Conservation (phyloP, 73 alveolate species). For the Paramecium pentaurelia region DNA sequence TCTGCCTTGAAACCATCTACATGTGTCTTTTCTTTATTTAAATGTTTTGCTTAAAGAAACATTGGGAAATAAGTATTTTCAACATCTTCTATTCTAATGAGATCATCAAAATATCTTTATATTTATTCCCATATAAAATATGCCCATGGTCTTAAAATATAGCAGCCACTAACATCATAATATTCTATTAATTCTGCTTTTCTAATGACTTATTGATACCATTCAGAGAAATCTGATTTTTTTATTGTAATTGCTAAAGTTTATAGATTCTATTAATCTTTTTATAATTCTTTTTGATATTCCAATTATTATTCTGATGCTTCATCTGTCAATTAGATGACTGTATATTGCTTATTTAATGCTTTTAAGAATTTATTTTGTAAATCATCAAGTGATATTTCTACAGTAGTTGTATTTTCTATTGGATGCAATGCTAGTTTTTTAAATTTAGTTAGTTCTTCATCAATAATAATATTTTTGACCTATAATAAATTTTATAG, state of each 20-base stretch:
- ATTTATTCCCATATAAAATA: slow-evolving; percentile 98
- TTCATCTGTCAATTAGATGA: slow-evolving; percentile 33
- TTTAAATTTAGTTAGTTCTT: slow-evolving; percentile 68
- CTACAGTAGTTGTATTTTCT: slow-evolving; percentile 85
- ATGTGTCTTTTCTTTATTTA: slow-evolving; percentile 93
- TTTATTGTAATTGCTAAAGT: slow-evolving; percentile 84
- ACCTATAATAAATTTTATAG: background rate
- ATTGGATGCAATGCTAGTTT: slow-evolving; percentile 90
- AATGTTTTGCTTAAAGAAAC: slow-evolving; percentile 96
- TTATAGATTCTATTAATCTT: slow-evolving; percentile 56
- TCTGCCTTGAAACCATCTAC: slow-evolving; percentile 99
- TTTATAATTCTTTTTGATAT: slow-evolving; percentile 65
- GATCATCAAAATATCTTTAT: slow-evolving; percentile 84
- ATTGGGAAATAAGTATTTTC: slow-evolving; percentile 98
- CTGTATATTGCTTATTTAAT: background rate
- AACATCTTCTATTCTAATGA: slow-evolving; percentile 89
- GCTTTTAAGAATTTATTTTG: slow-evolving; percentile 42
- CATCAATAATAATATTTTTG: slow-evolving; percentile 78
- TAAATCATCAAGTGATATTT: slow-evolving; percentile 74
- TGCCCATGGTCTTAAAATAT: slow-evolving; percentile 97
- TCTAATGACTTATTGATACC: slow-evolving; percentile 97
- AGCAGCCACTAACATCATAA: slow-evolving; percentile 99
- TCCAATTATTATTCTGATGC: slow-evolving; percentile 68
- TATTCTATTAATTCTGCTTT: slow-evolving; percentile 98
- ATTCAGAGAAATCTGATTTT: slow-evolving; percentile 87